Evolutionary conservation across 73 alveolate species (phyloP).

Genomic region (Tetrahymena elliotti): DNA sequence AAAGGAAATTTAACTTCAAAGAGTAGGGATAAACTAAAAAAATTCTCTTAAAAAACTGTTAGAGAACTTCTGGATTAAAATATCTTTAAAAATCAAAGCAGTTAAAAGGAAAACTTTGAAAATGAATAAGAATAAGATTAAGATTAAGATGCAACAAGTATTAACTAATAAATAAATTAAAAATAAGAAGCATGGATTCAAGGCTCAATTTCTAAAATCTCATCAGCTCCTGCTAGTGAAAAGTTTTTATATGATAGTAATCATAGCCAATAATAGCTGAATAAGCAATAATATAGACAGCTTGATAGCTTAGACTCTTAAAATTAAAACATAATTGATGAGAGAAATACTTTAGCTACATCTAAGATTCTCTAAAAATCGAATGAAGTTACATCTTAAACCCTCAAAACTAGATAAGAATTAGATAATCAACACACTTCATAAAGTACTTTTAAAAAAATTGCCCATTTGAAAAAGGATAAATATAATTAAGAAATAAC

Average conservation of each 20-base stretch:
- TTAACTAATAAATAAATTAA: neutral
- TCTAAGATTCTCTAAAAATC: neutral
- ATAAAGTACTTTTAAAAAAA: neutral
- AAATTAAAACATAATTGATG: neutral
- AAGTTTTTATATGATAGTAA: neutral
- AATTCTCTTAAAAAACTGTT: neutral
- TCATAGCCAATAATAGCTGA: neutral
- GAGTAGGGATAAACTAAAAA: neutral
- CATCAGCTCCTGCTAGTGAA: neutral
- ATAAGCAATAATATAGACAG: neutral
- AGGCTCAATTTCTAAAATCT: neutral
- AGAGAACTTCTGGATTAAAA: neutral
- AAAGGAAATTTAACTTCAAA: neutral
- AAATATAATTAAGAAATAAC: neutral
- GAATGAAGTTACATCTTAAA: neutral
- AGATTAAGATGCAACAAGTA: neutral
- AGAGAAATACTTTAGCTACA: neutral
- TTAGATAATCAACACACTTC: neutral
- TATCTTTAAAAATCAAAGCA: neutral
- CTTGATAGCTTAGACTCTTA: neutral
- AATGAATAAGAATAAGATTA: neutral
- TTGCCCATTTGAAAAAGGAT: neutral
- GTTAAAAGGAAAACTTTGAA: neutral
- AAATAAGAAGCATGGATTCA: neutral
- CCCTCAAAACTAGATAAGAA: neutral